Evolutionary conservation across 2,329 filamentous ascomycete genomes (phyloP), one percentile per base, ranked within the genome.

Genomic region (Stagonosporopsis chrysanthemi): DNA sequence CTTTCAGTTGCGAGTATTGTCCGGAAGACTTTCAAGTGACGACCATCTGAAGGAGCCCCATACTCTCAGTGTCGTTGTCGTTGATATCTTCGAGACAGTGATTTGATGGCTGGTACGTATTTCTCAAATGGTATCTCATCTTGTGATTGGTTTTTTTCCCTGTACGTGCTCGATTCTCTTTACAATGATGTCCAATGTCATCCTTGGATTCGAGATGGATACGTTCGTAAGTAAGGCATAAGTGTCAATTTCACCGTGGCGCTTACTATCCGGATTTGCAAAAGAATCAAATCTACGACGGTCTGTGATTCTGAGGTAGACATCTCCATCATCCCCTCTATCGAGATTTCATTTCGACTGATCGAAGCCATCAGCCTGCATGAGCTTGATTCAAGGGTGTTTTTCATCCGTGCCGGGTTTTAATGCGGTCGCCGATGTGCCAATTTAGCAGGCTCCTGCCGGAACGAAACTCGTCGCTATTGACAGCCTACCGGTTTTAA

Each of bases 21-120:
- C 67, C 64, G 11, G 61, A 55, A 56, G 67, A 64, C 33, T 65
- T 58, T 17, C 55, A 63, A 22, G 56, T 58, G 17, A 49, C 52
- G 2, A 51, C 57, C 58, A 70, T 63, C 22, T 65, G 52, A 24
- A 69, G 24, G 14, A 56, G 48, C 2, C 64, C 64, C 2, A 39
- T 53, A 42, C 52, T 65, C 33, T 64, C 51, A 8, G 23, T 33
- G 12, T 43, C 58, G n/a, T 54, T 50, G 45, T 69, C 65, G 26
- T 70, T 69, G 38, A 70, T 56, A n/a, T 66, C 58, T n/a, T 65
- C 66, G 17, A 69, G 61, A 23, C 66, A 66, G 43, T 66, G 43
- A 11, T 53, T 55, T 0, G 40, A 12, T 1, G 60, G 50, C 8
- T 57, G n/a, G 31, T 60, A 62, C 1, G 60, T 58, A 44, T 67